A percentile compares a stretch with the other conserved stretches of the same genome.
These are phyloP conservation scores for Metschnikowia anglica DNA, from an alignment of 805 yeast genomes.

Conservation along the genomic window DNA sequence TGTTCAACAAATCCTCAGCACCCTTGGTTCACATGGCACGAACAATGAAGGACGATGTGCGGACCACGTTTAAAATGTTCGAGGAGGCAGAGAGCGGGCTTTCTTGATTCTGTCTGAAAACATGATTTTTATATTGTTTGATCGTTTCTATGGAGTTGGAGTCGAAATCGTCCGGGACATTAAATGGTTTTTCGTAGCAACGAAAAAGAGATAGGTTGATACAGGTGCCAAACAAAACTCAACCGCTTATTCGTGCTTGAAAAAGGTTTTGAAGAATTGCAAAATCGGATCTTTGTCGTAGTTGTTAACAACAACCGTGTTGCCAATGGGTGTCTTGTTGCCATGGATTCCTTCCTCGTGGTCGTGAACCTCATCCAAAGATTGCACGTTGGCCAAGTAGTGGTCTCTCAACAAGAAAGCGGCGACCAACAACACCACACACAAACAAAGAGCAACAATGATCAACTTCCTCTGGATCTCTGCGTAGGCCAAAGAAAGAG, in stretches of 20 bases:
- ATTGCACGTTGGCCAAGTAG: conserved; percentile 38
- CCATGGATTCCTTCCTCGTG: conserved; percentile 20
- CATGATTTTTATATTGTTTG: not conserved
- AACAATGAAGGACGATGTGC: conserved; percentile 71
- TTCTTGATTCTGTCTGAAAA: not conserved
- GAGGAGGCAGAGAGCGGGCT: conserved; percentile 47
- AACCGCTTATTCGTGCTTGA: conserved; percentile 11
- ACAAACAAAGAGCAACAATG: conserved; percentile 53
- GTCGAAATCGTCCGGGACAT: no score
- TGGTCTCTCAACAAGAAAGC: conserved; percentile 56
- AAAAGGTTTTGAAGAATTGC: conserved; percentile 14
- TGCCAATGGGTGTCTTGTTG: conserved; percentile 12
- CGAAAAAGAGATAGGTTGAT: not conserved
- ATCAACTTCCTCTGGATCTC: conserved; percentile 59
- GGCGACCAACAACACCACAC: conserved; percentile 49
- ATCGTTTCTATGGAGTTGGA: no score
- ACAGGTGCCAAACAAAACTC: not conserved
- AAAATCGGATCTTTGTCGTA: conserved; percentile 22
- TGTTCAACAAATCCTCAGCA: conserved; percentile 70
- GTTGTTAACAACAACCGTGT: conserved; percentile 20
- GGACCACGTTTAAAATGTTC: conserved; percentile 54
- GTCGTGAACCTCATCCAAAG: conserved; percentile 22
- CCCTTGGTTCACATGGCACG: conserved; percentile 61
- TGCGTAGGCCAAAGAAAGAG: conserved; percentile 57
- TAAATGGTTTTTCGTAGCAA: not conserved